A percentile compares a stretch with the other conserved stretches of the same genome.
Conservation (phyloP, 805 yeast species). For the Wickerhamomyces pijperi region DNA sequence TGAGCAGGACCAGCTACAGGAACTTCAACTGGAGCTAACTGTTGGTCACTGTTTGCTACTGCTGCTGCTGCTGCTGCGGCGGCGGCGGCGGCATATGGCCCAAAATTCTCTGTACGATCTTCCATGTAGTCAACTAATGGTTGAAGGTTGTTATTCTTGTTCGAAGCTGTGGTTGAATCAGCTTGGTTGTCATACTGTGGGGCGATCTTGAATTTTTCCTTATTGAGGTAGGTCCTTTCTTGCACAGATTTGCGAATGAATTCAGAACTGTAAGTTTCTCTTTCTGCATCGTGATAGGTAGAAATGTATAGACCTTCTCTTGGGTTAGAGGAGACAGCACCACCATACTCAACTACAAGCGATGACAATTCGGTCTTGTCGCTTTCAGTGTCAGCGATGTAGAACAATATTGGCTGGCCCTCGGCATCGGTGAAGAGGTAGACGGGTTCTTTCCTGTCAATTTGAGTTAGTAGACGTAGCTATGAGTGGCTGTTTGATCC, state of each 20-base stretch:
- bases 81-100: not conserved
- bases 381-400: conserved; percentile 11
- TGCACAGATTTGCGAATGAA: conserved; percentile 12
- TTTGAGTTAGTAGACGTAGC: too few relatives aligned
- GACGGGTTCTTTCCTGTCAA: not conserved
- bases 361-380: conserved; percentile 8
- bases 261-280: conserved; percentile 13
- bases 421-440: conserved; percentile 2
- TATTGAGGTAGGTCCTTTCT: conserved; percentile 6
- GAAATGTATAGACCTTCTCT: conserved; percentile 11
- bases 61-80: not conserved
- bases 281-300: conserved; percentile 9
- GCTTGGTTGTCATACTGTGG: conserved; percentile 2
- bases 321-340: conserved; percentile 8
- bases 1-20: not conserved
- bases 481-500: too few relatives aligned
- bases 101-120: not conserved
- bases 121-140: conserved; percentile 9
- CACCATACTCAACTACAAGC: conserved; percentile 12
- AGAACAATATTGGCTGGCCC: conserved; percentile 10
- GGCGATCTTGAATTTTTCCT: conserved; percentile 5
- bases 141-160: conserved; percentile 5
- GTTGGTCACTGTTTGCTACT: not conserved
- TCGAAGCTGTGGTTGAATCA: conserved; percentile 1
- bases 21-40: not conserved